phyloP scores from a whole-genome alignment of 257 asterid species.

The Solanum ossicruentum region DNA sequence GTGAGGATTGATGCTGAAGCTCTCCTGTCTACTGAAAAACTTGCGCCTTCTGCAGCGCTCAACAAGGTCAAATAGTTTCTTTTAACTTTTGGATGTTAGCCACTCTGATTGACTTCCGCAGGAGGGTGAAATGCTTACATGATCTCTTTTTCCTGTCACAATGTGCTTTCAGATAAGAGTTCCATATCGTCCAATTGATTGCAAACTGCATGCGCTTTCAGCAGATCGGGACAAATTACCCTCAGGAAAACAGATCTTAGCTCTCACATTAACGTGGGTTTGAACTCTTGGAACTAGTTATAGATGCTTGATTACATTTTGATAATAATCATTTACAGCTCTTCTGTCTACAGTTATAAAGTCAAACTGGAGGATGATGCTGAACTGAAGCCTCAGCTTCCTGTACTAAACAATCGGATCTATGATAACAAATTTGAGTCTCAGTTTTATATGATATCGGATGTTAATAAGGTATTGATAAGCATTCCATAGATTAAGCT shows the following conservation, averaged over 20 bases:
- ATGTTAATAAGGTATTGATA: conserved; percentile 71
- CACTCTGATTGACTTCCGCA: not conserved
- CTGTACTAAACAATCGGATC: conserved; percentile 84
- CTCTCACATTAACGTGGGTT: conserved; percentile 71
- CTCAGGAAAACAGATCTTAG: conserved; percentile 77
- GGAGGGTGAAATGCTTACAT: not conserved
- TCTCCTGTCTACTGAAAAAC: conserved; percentile 75
- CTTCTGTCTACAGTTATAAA: conserved; percentile 62
- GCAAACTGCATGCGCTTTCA: conserved; percentile 69
- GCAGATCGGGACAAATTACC: conserved; percentile 87
- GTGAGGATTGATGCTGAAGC: conserved; percentile 74
- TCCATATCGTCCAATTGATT: conserved; percentile 77
- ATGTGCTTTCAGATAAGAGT: conserved; percentile 57
- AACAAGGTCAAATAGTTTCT: conserved; percentile 48
- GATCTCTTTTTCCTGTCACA: not conserved
- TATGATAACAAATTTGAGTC: conserved; percentile 94
- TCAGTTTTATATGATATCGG: conserved; percentile 96
- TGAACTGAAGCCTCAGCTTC: conserved; percentile 79
- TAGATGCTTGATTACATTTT: not conserved
- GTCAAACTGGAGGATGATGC: conserved; percentile 80
- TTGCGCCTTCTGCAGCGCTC: conserved; percentile 69
- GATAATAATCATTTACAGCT: conserved; percentile 7
- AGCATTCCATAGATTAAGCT: not conserved
- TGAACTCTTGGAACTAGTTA: not conserved
- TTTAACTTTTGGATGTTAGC: not conserved